Evolutionary conservation across 2,329 filamentous ascomycete genomes (phyloP), one percentile per base, ranked within the genome.

Genomic region (Daldinia eschscholtzii): DNA sequence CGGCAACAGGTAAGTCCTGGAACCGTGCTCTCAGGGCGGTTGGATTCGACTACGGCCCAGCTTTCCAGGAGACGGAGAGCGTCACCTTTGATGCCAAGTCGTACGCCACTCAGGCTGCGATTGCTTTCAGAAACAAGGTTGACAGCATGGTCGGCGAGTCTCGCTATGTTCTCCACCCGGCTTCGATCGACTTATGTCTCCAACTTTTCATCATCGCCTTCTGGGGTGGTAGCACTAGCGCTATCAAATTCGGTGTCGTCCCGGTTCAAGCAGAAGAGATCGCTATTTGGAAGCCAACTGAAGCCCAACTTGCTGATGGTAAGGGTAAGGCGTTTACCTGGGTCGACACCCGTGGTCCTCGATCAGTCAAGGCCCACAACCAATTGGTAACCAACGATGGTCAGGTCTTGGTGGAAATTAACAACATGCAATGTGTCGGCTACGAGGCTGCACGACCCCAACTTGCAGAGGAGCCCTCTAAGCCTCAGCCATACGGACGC

Each of bases 31-130:
- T 83, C 2, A 64, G 68, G 2, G 68, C 74, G 2, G 77, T 81
- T 2, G 82, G 82, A 0, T 80, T 83, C 57, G 65, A 77, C 41
- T 84, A 81, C 64, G 81, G 81, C 3, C 75, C 78, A 2, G 77
- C 75, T 0, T 83, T 83, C 72, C 78, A 79, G 62, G 73, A 73
- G 35, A 77, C 81, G 67, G 68, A 73, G 15, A 65, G 78, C 52
- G 73, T 79, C 39, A 71, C 68, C 30, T 74, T 73, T 50, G 71
- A 80, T 48, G 73, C 75, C 13, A 72, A 73, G 52, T 15, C 30
- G 12, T 72, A 77, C 61, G 37, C 76, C 72, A 78, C 79, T 61
- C 56, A 74, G 69, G 70, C 68, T 64, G 46, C 72, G 48, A 76
- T 70, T 37, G 74, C 65, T 15, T 10, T 48, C 1, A 72, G 73